These are phyloP conservation scores for Platanthera guangdongensis DNA, from an alignment of 106 monocot genomes.

Conservation along the genomic window DNA sequence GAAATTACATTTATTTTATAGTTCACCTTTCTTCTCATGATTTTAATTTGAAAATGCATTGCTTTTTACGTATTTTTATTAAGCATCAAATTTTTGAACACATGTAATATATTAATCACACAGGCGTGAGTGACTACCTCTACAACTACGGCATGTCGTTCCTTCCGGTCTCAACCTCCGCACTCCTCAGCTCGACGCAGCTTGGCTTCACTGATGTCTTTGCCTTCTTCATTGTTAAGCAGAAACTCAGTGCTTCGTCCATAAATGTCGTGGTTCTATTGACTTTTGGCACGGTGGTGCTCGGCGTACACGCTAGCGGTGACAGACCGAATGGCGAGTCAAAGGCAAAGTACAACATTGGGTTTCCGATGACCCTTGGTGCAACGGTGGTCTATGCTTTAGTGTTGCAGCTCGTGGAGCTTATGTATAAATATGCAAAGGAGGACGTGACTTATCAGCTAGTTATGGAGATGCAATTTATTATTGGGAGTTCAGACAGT, in stretches of 20 bases:
- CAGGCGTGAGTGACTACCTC: conserved; percentile 10
- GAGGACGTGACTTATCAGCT: conserved; percentile 5
- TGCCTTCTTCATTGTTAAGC: conserved; percentile 19
- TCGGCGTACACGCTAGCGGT: conserved; percentile 2
- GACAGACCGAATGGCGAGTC: conserved; percentile 18
- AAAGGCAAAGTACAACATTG: conserved; percentile 8
- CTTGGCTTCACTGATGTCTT: conserved; percentile 23
- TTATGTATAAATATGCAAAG: conserved; percentile 11
- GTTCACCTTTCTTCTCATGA: too few relatives aligned
- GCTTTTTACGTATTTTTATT: too few relatives aligned
- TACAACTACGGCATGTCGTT: conserved; percentile 12
- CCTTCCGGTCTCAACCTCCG: conserved; percentile 16
- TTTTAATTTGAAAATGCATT: too few relatives aligned
- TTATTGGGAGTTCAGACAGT: conserved; percentile 14
- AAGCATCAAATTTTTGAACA: too few relatives aligned
- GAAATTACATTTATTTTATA: too few relatives aligned
- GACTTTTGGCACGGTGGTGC: conserved; percentile 15
- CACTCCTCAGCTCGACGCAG: conserved; percentile 14
- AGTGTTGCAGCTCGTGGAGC: conserved; percentile 23
- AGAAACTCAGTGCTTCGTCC: conserved; percentile 15
- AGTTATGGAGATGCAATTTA: conserved; percentile 16
- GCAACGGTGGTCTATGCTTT: conserved; percentile 14
- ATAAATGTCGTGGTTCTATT: conserved; percentile 22
- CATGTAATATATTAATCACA: too few relatives aligned
- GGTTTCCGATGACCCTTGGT: conserved; percentile 15